Evolutionary conservation across 257 asterid species (phyloP), one percentile per base, ranked within the genome.

Genomic region (Anisodus acutangulus): DNA sequence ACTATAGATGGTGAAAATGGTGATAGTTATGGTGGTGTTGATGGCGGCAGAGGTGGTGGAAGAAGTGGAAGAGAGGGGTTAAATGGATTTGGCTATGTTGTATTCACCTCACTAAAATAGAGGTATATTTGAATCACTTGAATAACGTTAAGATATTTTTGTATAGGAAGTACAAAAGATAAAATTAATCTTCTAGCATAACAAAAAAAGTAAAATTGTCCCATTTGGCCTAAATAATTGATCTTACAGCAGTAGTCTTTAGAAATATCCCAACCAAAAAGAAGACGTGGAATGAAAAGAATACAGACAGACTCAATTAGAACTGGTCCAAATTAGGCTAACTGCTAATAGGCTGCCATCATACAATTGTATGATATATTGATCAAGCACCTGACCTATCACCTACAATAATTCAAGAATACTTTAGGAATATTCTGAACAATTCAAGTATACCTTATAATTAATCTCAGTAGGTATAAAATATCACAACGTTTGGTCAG

Each of bases 331-430:
- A 71, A n/a, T 71, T 71, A 43, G 58, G 57, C 9, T 1, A 59
- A 43, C 3, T n/a, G 19, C 16, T 47, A 41, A 72, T 49, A 76
- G 45, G 81, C n/a, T 22, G 63, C 22, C 62, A 49, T 51, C 19
- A 74, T 9, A 74, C 19, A 72, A 47, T 47, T 19, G 41, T 72
- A 72, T 72, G 59, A 72, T 1, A 72, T 45, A 49, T 74, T 49
- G 63, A 74, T 74, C 81, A 22, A 51, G 45, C 12, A 74, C 63
- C 81, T 74, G 62, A 51, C 63, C 62, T 49, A 22, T 74, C 81
- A 71, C 79, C 58, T 71, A 9, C 31, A 9, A 15, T 13, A 67
- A 7, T 11, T 3, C 43, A 17, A 59, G 17, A n/a, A 59, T 6
- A 55, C 5, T 57, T 53, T 9, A 17, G 66, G 66, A 59, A 59